Conservation (phyloP, 2,329 filamentous ascomycete genomes). For the Botrytis squamosa region DNA sequence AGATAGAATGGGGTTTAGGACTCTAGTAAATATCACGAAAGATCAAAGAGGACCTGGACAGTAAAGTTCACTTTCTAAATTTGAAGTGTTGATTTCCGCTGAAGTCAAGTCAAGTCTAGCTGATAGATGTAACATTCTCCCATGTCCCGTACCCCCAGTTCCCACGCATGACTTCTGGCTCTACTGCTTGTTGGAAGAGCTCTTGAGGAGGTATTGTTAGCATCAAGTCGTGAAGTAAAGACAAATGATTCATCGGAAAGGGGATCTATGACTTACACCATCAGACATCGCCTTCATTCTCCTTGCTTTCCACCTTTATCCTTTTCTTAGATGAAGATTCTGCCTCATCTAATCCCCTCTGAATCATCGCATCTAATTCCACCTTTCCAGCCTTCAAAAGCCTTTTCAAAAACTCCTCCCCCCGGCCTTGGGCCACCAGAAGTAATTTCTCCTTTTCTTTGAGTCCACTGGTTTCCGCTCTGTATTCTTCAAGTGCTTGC, state of each 20-base stretch:
- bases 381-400: background rate
- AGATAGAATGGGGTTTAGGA: background rate
- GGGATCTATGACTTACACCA: background rate
- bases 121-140: background rate
- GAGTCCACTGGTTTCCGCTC: no score
- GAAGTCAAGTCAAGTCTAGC: background rate
- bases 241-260: no score
- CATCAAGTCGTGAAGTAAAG: no score
- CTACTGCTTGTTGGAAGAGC: background rate
- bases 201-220: no score
- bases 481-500: no score
- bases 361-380: no score
- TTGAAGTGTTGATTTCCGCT: background rate
- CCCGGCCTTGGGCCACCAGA: no score
- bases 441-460: background rate
- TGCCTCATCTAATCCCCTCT: no score
- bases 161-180: background rate
- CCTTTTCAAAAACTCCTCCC: background rate
- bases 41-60: no score
- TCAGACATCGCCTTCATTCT: background rate
- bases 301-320: background rate
- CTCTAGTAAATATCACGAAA: background rate
- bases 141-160: background rate
- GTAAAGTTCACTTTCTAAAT: background rate
- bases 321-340: fast-evolving